These are phyloP conservation scores for Tetrastigma voinierianum DNA, from an alignment of 164 flowering plant species.

Conservation along the genomic window DNA sequence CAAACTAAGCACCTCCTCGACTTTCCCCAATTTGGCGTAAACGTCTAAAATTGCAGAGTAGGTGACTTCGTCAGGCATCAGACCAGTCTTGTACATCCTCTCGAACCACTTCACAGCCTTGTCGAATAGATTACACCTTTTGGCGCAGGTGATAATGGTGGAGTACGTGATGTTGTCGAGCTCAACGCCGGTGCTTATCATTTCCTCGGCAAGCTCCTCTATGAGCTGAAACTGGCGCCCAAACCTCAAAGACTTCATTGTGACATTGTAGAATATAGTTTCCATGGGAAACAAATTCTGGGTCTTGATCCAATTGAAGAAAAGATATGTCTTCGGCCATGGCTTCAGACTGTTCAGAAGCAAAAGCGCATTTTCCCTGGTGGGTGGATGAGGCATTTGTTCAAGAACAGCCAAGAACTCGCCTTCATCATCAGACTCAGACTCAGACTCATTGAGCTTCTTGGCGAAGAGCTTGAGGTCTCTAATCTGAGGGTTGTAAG, in stretches of 20 bases:
- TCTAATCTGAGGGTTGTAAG: constrained; percentile 59
- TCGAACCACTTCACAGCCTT: constrained; percentile 95
- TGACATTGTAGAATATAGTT: constrained; percentile 83
- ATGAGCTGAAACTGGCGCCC: constrained; percentile 72
- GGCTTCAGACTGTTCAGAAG: constrained; percentile 65
- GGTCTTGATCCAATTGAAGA: constrained; percentile 85
- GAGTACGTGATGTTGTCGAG: constrained; percentile 93
- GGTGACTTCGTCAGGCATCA: constrained; percentile 97
- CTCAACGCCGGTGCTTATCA: constrained; percentile 60
- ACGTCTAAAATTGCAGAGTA: constrained; percentile 89
- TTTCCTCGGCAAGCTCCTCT: constrained; percentile 77
- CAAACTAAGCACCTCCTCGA: constrained; percentile 84
- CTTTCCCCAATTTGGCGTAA: constrained; percentile 78
- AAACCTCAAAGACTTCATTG: constrained; percentile 84
- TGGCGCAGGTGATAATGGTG: constrained; percentile 93
- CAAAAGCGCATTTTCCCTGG: constrained; percentile 70
- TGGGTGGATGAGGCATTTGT: constrained; percentile 57
- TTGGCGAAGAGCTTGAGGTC: constrained; percentile 61
- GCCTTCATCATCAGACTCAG: constrained; percentile 37
- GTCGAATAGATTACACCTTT: constrained; percentile 60
- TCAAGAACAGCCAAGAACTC: constrained; percentile 43
- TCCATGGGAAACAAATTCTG: constrained; percentile 73
- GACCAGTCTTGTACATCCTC: constrained; percentile 82
- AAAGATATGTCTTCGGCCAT: constrained; percentile 69
- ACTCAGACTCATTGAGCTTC: constrained; percentile 54